Percentiles rank a stretch among this genome's conserved stretches.
Conservation (phyloP, 768 basidiomycete species). For the Mycena maculata region DNA sequence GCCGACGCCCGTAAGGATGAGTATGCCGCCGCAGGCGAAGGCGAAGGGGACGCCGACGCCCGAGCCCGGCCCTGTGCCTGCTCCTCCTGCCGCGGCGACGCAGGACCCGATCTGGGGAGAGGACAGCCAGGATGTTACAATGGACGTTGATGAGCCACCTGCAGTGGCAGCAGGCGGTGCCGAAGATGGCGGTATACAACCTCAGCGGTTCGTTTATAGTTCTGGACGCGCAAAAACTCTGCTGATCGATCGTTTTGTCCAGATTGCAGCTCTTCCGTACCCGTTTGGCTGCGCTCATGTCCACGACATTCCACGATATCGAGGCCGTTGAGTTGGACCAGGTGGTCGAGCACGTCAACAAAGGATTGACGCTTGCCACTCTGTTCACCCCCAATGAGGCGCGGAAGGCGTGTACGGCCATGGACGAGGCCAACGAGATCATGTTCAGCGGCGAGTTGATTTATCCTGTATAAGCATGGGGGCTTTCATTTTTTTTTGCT, state of each 20-base stretch:
- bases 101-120: conserved; percentile 76
- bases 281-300: conserved; percentile 78
- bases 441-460: conserved; percentile 79
- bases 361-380: conserved; percentile 71
- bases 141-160: conserved; percentile 61
- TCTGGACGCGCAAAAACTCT: conserved; percentile 5
- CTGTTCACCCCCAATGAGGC: conserved; percentile 90
- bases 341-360: conserved; percentile 81
- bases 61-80: conserved; percentile 23
- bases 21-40: conserved; percentile 51
- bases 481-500: conserved; percentile 13
- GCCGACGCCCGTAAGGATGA: conserved; percentile 60
- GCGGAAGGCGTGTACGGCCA: conserved; percentile 72
- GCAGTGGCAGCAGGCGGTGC: conserved; percentile 46
- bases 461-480: conserved; percentile 28
- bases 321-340: conserved; percentile 80
- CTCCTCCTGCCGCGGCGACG: conserved; percentile 43
- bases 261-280: conserved; percentile 87
- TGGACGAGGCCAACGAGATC: conserved; percentile 85
- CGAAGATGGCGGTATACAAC: conserved; percentile 57
- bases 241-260: conserved; percentile 26
- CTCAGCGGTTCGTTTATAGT: conserved; percentile 69
- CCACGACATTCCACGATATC: conserved; percentile 74
- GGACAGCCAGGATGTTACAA: conserved; percentile 73
- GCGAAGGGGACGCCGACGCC: conserved; percentile 30